Percentiles rank a stretch among this genome's conserved stretches.
Evolutionary conservation across 176 grass and related monocot genomes (phyloP).

Genomic region (Lolium perenne): DNA sequence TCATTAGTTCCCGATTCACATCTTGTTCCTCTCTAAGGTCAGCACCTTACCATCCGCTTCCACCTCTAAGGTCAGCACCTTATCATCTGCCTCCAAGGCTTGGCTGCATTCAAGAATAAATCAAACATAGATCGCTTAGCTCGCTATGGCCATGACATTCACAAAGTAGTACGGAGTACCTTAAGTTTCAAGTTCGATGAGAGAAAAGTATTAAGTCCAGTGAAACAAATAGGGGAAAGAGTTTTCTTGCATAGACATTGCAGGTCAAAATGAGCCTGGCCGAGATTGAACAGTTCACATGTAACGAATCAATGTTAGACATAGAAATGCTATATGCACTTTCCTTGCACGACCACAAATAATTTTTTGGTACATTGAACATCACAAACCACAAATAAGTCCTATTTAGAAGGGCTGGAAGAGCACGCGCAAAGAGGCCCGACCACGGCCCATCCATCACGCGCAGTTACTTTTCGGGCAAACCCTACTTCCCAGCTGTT

Average conservation of each 20-base stretch:
- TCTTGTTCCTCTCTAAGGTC: no score
- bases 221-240: neutral
- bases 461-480: neutral
- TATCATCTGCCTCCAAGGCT: conserved; percentile 87
- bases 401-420: neutral
- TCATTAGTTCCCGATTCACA: no score
- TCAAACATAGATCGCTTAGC: neutral
- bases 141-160: neutral
- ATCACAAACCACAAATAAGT: neutral
- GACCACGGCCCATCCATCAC: neutral
- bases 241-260: neutral
- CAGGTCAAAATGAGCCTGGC: neutral
- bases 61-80: no score
- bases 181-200: neutral
- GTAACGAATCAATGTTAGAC: neutral
- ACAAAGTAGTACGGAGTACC: neutral
- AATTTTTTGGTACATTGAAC: no score
- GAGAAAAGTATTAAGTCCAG: neutral
- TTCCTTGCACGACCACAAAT: no score
- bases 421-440: neutral
- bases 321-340: neutral
- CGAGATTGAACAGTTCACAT: neutral
- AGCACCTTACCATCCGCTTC: no score
- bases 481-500: neutral
- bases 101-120: conserved; percentile 55